Evolutionary conservation across 495 filamentous ascomycete species (phyloP), one percentile per base, ranked within the genome.

Genomic region (Penicillium salamii): DNA sequence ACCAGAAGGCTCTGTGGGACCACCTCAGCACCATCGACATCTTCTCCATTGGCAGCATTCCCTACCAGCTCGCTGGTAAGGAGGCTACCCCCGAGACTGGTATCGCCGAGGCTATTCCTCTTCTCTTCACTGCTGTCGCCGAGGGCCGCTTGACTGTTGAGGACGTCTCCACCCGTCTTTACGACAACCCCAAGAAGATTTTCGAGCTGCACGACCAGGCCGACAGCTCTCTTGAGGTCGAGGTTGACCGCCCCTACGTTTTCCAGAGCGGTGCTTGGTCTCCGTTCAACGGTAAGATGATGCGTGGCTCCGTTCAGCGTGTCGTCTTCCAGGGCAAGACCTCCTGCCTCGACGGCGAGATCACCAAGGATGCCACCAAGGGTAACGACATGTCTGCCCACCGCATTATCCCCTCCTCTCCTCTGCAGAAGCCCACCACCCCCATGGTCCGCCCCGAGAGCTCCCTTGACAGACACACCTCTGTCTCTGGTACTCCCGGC

Each of bases 151-250:
- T 93, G 55, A 88, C 85, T 1, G 67, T 90, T 24, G 85, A 91
- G 23, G 87, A 91, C 57, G 74, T 93, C 61, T 83, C 76, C 46
- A 61, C 74, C 21, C 79, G 84, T 14, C 77, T 93, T 2, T 86
- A 92, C 58, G 84, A 90, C 54, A 91, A 90, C 55, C 89, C 89
- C 15, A 90, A 86, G 75, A 80, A 79, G 57, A 93, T 93, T 53
- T 93, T 92, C 50, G 87, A 92, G 71, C 78, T 93, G 38, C 89
- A 93, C 54, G 89, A 93, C 54, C 89, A 93, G 62, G 70, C 81
- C 14, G 85, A 84, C 48, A 83, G 85, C 45, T 82, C 79, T 9
- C 72, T 91, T 23, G 89, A 93, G 69, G 75, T 91, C 41, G 89
- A 91, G 68, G 73, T 91, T 61, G 73, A 82, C 39, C 78, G 87